Conservation (phyloP, 768 basidiomycete genomes). For the Russula foetens region DNA sequence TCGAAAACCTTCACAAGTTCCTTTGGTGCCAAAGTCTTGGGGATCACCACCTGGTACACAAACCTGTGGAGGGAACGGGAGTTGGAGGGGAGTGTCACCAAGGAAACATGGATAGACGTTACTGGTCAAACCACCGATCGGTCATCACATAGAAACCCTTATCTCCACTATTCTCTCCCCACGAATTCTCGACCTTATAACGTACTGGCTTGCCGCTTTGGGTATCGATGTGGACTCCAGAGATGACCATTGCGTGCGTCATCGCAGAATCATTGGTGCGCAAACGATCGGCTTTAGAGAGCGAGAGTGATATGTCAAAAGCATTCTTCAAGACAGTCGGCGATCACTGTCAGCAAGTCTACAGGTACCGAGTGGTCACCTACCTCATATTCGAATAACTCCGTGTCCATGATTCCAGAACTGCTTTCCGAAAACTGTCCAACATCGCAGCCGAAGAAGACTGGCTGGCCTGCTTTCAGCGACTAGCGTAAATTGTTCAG, state of each 20-base stretch:
- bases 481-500: slow-evolving; percentile 1
- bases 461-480: slow-evolving; percentile 80
- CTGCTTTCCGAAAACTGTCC: slow-evolving; percentile 69
- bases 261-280: slow-evolving; percentile 78
- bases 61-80: slow-evolving; percentile 38
- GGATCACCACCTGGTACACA: slow-evolving; percentile 91
- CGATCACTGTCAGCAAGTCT: neutral
- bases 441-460: slow-evolving; percentile 97
- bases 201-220: slow-evolving; percentile 62
- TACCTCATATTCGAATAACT: slow-evolving; percentile 77
- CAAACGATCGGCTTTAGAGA: slow-evolving; percentile 82
- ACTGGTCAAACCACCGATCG: slow-evolving; percentile 89
- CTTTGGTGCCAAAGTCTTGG: slow-evolving; percentile 68
- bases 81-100: neutral
- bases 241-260: slow-evolving; percentile 97
- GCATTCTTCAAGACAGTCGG: slow-evolving; percentile 44
- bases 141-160: slow-evolving; percentile 93
- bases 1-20: slow-evolving; percentile 80
- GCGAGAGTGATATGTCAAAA: slow-evolving; percentile 70
- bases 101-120: slow-evolving; percentile 26
- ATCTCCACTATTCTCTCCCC: slow-evolving; percentile 71
- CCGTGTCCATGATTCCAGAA: slow-evolving; percentile 81
- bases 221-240: slow-evolving; percentile 80
- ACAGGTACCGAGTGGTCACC: slow-evolving; percentile 6
- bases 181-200: slow-evolving; percentile 98